phyloP scores from a whole-genome alignment of 139 green algal species.

The Chlamydomonas incerta region DNA sequence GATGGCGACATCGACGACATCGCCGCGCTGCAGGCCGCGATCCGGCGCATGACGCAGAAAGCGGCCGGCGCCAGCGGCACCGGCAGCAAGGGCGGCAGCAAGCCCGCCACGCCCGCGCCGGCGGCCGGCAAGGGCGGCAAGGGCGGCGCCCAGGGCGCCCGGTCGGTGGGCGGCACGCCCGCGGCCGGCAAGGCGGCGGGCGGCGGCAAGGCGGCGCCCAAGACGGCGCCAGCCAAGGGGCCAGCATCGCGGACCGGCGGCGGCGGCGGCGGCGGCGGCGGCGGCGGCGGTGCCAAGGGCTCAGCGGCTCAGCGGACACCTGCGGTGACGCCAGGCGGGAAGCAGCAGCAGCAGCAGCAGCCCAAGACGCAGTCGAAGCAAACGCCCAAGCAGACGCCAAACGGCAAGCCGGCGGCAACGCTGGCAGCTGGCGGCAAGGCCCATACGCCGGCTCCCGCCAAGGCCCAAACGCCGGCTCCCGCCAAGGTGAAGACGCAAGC shows the following conservation, averaged over 20 bases:
- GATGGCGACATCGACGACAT: background rate
- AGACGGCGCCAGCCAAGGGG: slow-evolving; percentile 16
- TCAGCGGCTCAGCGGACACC: background rate
- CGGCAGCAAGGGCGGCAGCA: background rate
- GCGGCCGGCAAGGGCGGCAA: background rate
- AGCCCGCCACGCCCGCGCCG: background rate
- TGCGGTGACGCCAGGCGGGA: background rate
- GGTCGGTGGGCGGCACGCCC: too few relatives aligned
- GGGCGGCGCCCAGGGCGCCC: too few relatives aligned
- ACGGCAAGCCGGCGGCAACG: background rate
- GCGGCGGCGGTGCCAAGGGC: too few relatives aligned
- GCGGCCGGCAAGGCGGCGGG: background rate
- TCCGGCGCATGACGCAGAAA: too few relatives aligned
- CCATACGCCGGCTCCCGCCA: too few relatives aligned
- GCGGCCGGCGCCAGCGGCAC: background rate
- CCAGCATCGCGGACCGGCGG: background rate
- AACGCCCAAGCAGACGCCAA: background rate
- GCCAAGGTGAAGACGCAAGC: too few relatives aligned
- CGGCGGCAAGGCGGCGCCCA: background rate
- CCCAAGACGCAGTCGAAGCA: background rate
- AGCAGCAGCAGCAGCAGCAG: background rate
- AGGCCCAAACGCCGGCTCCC: too few relatives aligned
- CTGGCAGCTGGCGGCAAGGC: too few relatives aligned
- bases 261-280: too few relatives aligned
- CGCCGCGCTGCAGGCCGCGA: too few relatives aligned